Conservation (phyloP, 257 asterid species). For the Solanum appendiculatum region DNA sequence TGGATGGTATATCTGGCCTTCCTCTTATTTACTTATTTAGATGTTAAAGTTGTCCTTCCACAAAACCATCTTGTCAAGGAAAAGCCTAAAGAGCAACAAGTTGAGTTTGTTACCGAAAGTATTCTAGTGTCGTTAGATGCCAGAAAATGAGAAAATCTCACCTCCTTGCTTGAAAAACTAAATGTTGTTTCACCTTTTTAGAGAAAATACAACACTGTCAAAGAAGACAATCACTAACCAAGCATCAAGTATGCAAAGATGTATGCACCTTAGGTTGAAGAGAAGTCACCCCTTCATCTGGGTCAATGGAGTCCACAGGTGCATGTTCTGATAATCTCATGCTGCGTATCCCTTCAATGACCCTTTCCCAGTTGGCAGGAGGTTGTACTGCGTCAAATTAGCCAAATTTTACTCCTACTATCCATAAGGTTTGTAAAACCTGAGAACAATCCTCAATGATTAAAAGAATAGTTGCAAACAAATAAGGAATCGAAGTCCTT, state of each 20-base stretch:
- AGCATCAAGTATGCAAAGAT: background rate
- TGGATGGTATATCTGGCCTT: background rate
- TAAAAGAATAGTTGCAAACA: background rate
- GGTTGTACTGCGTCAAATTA: conserved; percentile 26
- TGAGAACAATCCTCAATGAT: background rate
- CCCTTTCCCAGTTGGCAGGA: conserved; percentile 76
- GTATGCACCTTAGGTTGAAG: conserved; percentile 78
- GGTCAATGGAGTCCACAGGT: conserved; percentile 94
- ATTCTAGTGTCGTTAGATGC: background rate
- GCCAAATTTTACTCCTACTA: background rate
- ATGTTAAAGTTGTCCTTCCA: background rate
- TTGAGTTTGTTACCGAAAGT: background rate
- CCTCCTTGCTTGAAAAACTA: background rate
- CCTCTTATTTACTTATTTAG: background rate
- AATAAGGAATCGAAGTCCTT: background rate
- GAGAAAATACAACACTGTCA: background rate
- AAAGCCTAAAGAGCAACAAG: background rate
- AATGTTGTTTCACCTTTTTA: background rate
- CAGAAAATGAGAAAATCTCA: background rate
- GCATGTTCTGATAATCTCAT: conserved; percentile 93
- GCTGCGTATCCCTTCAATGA: conserved; percentile 60
- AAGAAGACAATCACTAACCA: background rate
- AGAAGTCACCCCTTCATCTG: conserved; percentile 79
- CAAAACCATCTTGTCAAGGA: background rate
- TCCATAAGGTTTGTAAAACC: background rate